Conservation (phyloP, 306 rosid genomes). For the Trifolium pratense region DNA sequence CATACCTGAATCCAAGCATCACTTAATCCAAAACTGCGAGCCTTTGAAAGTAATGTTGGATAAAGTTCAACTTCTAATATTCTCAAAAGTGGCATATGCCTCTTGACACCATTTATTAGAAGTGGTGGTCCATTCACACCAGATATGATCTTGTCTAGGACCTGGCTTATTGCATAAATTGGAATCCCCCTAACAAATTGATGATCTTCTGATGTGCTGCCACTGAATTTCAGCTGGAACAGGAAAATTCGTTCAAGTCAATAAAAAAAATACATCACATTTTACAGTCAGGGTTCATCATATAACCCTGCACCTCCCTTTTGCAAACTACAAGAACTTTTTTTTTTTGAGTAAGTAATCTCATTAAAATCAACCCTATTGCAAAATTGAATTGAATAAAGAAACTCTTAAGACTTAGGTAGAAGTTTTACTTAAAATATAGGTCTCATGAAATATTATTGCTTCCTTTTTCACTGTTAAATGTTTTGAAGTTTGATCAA, state of each 20-base stretch:
- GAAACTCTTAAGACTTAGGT: background rate
- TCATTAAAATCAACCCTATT: constrained; percentile 3
- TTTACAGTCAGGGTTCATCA: constrained; percentile 37
- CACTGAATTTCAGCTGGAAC: constrained; percentile 78
- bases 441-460: constrained; percentile 2
- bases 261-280: constrained; percentile 15
- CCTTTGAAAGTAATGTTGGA: constrained; percentile 95
- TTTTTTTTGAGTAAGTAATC: background rate
- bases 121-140: constrained; percentile 81
- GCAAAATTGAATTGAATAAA: background rate
- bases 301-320: constrained; percentile 22
- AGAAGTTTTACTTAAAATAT: constrained; percentile 10
- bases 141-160: constrained; percentile 78
- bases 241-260: constrained; percentile 42
- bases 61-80: constrained; percentile 94
- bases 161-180: constrained; percentile 82
- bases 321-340: background rate
- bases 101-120: constrained; percentile 83
- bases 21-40: constrained; percentile 89
- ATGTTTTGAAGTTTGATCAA: background rate
- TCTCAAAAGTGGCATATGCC: constrained; percentile 89
- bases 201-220: constrained; percentile 89
- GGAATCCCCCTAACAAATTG: constrained; percentile 97
- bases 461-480: constrained; percentile 17
- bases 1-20: constrained; percentile 89